phyloP scores from a whole-genome alignment of 2,329 filamentous ascomycete species.

The Paramyrothecium roridum region DNA sequence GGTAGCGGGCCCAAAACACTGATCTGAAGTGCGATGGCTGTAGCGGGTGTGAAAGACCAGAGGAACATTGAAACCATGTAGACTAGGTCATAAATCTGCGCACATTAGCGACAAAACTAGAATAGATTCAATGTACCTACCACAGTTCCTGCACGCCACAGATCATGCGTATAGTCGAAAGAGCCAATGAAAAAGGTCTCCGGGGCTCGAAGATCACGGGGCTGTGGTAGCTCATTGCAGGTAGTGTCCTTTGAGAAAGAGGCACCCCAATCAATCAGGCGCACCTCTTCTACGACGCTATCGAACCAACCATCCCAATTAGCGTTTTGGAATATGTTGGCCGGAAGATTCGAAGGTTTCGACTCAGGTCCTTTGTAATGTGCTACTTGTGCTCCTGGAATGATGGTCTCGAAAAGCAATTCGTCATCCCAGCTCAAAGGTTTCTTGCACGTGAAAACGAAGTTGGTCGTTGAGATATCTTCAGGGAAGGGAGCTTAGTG shows the following conservation, averaged over 20 bases:
- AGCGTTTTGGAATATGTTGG: too few species aligned
- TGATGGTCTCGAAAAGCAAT: background rate
- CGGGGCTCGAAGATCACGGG: background rate
- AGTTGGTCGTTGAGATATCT: slow-evolving; percentile 7
- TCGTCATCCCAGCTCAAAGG: background rate
- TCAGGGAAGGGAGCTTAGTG: too few species aligned
- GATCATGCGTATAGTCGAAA: slow-evolving; percentile 5
- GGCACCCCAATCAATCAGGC: slow-evolving; percentile 8
- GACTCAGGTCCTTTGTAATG: background rate
- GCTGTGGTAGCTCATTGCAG: background rate
- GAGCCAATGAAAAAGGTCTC: slow-evolving; percentile 5
- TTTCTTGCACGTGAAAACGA: slow-evolving; percentile 5
- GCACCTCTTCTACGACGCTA: slow-evolving; percentile 4
- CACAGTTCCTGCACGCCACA: slow-evolving; percentile 8
- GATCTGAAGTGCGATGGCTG: background rate
- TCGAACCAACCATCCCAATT: background rate
- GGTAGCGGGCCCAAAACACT: background rate
- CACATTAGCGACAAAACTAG: background rate
- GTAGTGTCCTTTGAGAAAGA: slow-evolving; percentile 2
- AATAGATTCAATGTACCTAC: slow-evolving; percentile 1
- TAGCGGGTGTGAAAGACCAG: background rate
- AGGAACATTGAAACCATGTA: too few species aligned
- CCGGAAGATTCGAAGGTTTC: too few species aligned
- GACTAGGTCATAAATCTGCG: too few species aligned
- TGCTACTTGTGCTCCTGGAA: background rate